These are phyloP conservation scores for Chlorella sp. DNA, from an alignment of 139 green algal species.

Conservation along the genomic window DNA sequence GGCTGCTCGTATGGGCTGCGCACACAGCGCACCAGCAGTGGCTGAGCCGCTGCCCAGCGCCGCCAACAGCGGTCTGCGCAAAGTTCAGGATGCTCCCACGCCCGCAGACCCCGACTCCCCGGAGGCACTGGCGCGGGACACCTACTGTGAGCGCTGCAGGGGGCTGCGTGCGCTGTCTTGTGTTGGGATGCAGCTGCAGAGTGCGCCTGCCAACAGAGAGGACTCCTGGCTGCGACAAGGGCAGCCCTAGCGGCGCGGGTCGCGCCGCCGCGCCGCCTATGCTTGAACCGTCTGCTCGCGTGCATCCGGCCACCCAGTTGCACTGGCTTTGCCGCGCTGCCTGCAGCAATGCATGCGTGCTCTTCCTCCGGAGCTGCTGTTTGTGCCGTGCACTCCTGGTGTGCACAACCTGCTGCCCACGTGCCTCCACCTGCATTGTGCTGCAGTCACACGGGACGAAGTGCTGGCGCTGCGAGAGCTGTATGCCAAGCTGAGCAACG, in stretches of 20 bases:
- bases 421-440: no score
- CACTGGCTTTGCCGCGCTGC: no score
- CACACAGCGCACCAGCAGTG: conserved; percentile 9
- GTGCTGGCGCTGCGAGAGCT: conserved; percentile 62
- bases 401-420: no score
- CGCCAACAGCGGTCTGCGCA: background rate
- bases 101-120: conserved; percentile 15
- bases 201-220: background rate
- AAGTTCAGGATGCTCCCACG: background rate
- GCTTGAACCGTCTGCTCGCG: no score
- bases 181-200: background rate
- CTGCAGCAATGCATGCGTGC: background rate
- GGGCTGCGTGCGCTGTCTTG: no score
- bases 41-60: background rate
- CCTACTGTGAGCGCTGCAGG: conserved; percentile 32
- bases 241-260: background rate
- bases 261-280: background rate
- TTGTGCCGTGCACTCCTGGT: no score
- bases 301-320: no score
- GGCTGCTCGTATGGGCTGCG: conserved; percentile 30
- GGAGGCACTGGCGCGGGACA: conserved; percentile 26
- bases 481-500: conserved; percentile 62
- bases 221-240: background rate
- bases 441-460: conserved; percentile 62
- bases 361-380: background rate